phyloP scores from a whole-genome alignment of 2,329 filamentous ascomycete species.

The Raffaelea albimanens region DNA sequence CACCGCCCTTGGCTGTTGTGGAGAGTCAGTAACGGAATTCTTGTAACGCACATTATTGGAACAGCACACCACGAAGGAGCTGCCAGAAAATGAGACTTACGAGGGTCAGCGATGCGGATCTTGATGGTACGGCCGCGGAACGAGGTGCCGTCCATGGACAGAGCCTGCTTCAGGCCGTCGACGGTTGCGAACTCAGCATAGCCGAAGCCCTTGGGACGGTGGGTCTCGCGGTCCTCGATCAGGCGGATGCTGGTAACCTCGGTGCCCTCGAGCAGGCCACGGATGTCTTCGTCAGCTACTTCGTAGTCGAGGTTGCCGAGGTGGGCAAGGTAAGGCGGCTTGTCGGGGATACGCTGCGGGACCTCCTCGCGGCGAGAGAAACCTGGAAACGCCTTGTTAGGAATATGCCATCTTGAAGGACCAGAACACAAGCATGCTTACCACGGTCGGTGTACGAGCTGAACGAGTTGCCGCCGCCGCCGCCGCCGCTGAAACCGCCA shows the following conservation, averaged over 20 bases:
- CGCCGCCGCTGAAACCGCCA: constrained; percentile 19
- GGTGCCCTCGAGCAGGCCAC: constrained; percentile 77
- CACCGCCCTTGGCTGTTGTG: constrained; percentile 67
- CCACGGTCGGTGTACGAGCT: constrained; percentile 11
- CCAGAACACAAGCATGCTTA: too few species aligned
- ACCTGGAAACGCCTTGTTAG: constrained; percentile 2
- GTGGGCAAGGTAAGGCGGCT: constrained; percentile 92
- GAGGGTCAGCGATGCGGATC: constrained; percentile 93
- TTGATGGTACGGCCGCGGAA: constrained; percentile 86
- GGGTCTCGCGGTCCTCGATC: constrained; percentile 90
- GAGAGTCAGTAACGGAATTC: constrained; percentile 16
- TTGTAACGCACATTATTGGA: too few species aligned
- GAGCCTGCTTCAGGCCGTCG: constrained; percentile 84
- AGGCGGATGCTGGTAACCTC: constrained; percentile 86
- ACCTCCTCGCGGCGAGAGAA: constrained; percentile 62
- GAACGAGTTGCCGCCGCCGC: constrained; percentile 15
- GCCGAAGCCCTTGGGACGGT: constrained; percentile 93
- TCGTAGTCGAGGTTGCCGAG: constrained; percentile 96
- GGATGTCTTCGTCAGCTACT: constrained; percentile 72
- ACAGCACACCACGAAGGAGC: too few species aligned
- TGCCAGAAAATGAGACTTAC: too few species aligned
- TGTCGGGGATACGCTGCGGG: constrained; percentile 66
- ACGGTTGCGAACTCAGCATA: constrained; percentile 89
- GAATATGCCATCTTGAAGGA: neutral
- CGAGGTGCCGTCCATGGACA: constrained; percentile 69